phyloP scores from a whole-genome alignment of 1,139 yeast species.

The Geotrichum phurueaensis region DNA sequence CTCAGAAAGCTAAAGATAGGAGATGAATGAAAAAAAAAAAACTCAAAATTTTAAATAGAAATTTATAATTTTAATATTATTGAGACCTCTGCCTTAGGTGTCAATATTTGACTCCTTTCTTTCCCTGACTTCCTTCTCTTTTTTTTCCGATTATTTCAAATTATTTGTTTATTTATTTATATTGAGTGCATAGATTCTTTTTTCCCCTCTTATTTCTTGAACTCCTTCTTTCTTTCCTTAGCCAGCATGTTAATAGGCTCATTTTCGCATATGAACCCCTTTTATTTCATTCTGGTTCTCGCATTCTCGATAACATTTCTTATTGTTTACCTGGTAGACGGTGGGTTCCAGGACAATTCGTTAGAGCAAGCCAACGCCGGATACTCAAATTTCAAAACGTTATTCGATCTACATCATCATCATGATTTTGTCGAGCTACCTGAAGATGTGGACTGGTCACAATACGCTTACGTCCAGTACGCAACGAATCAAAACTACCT shows the following conservation, averaged over 20 bases:
- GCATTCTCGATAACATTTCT: constrained; percentile 5
- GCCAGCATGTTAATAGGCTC: not conserved
- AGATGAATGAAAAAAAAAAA: too few species aligned
- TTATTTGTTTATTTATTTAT: not conserved
- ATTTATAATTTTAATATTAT: too few species aligned
- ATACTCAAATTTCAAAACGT: not conserved
- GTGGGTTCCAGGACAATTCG: constrained; percentile 8
- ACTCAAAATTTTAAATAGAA: too few species aligned
- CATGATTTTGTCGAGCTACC: not conserved
- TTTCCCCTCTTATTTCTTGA: not conserved
- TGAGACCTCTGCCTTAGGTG: not conserved
- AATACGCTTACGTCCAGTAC: constrained; percentile 44
- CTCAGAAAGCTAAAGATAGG: too few species aligned
- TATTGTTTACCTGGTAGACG: constrained; percentile 7
- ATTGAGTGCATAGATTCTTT: not conserved
- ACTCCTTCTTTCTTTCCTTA: not conserved
- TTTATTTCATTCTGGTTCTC: not conserved
- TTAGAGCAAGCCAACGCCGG: constrained; percentile 5
- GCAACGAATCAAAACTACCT: constrained; percentile 42
- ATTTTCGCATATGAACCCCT: constrained; percentile 2
- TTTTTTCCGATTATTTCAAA: not conserved
- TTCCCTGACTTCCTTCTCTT: not conserved
- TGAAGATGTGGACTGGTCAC: constrained; percentile 17
- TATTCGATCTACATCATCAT: not conserved
- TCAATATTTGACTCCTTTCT: not conserved